Base-by-base conservation (phyloP, 2,329 filamentous ascomycete species). In the Colletotrichum plurivorum region DNA sequence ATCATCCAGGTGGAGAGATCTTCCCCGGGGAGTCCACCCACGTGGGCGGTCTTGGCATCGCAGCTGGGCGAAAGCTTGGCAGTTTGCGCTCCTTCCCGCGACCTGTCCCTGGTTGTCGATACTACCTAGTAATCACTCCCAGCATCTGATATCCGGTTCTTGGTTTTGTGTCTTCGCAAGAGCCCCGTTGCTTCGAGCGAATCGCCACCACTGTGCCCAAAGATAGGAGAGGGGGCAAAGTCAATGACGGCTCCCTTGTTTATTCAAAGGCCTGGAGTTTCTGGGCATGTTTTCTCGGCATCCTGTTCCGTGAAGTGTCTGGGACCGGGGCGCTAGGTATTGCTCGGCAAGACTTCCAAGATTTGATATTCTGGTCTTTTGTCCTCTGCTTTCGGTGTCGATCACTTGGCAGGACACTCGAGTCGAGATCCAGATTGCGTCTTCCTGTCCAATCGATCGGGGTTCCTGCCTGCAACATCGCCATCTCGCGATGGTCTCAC, bases 21-120 rank as follows among this genome's bases (percentile, higher is more conserved):
- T 46, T 59, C 36, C 36, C 54, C 61, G 48, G 41, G 10, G 31
- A 25, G 15, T 27, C 59, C 59, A 67, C 53, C 46, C 59, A 63
- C 64, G 64, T 57, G 64, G 51, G 52, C 2, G 15, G 10, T 46
- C 58, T 68, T 59, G 60, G 60, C 65, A 64, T 64, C 39, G 53
- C n/a, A 18, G 46, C 46, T 54, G 53, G 65, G 46, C 60, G 20
- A 67, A 68, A 64, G 65, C 65, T 68, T 68, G 65, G 41, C 49
- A n/a, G 22, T 57, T 10, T 2, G 5, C 4, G 22, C 9, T n/a
- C 16, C 16, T 48, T 48, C 6, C 25, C 22, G 45, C 36, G n/a
- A 10, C 12, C 27, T 49, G 52, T 46, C 57, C 22, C 46, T 43
- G 27, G 13, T 7, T n/a, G 36, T 49, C 45, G 18, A 1, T 25